phyloP scores from a whole-genome alignment of 2,329 filamentous ascomycete species.

The Elsinoe ampelina region DNA sequence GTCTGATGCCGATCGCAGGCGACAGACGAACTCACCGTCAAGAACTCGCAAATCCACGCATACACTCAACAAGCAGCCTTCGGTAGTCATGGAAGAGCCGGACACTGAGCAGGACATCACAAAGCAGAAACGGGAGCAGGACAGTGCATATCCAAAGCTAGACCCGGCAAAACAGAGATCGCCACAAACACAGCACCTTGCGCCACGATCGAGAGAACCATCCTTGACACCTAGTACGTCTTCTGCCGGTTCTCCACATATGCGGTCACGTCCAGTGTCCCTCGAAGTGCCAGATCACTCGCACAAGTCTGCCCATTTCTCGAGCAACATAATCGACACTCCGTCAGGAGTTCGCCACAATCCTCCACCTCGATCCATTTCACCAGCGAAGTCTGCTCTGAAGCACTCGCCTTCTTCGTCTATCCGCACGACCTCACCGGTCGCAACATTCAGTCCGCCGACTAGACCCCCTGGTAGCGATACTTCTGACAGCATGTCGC shows the following conservation, averaged over 20 bases:
- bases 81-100: constrained; percentile 26
- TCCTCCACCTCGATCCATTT: constrained; percentile 61
- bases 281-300: constrained; percentile 40
- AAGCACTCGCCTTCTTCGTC: constrained; percentile 54
- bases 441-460: constrained; percentile 43
- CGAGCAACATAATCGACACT: constrained; percentile 44
- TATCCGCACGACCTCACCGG: constrained; percentile 34
- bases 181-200: not conserved
- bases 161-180: not conserved
- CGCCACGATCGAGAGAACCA: not conserved
- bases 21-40: constrained; percentile 25
- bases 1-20: constrained; percentile 21
- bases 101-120: constrained; percentile 21
- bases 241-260: not conserved
- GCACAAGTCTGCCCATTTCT: constrained; percentile 56
- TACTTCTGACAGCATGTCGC: constrained; percentile 47
- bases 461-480: constrained; percentile 41
- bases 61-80: constrained; percentile 26
- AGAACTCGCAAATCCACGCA: constrained; percentile 19
- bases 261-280: constrained; percentile 21
- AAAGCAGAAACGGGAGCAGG: constrained; percentile 15
- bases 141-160: constrained; percentile 6
- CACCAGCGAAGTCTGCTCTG: constrained; percentile 67
- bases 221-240: not conserved
- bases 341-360: constrained; percentile 52